Base-by-base conservation (phyloP, 192 early-diverging fungal species). In the Irineochytrium annulatum region DNA sequence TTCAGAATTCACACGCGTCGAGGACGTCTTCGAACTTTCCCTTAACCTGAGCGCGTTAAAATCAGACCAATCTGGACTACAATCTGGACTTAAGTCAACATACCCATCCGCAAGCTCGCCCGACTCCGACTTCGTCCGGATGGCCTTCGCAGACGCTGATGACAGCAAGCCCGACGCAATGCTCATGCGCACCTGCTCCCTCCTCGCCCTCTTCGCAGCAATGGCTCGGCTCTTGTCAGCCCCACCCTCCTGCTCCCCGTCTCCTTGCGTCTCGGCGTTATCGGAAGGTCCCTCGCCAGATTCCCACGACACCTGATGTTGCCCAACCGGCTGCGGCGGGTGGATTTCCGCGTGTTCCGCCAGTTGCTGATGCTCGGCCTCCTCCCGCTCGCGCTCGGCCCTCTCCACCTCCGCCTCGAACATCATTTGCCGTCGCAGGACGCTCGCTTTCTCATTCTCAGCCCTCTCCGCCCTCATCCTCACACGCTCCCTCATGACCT, bases 391-490 rank as follows among this genome's bases (percentile, higher is more conserved):
- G 6, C 46, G 8, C 26, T 49, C 46, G 46, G 11, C 22, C 46
- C 26, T 49, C 24, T 49, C 46, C 13, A 33, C 35, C 11, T 48
- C 57, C 14, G 57, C 20, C 1, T 26, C 35, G 27, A 43, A 24
- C n/a, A 20, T 28, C 20, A 52, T 13, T 8, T 16, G 27, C 52
- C 43, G 13, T 29, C 30, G 8, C 19, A 35, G 26, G 26, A 37
- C n/a, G 14, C 34, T 52, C 29, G 19, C 56, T 37, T 52, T 45
- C 41, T 70, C 53, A 39, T 58, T 55, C 26, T 45, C 27, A 14
- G 52, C 46, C 53, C 57, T 44, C 63, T 69, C 55, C 57, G 54
- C 55, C 65, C 54, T 65, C 22, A 14, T 31, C 41, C 44, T n/a
- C 16, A 31, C 35, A 19, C 35, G 17, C 16, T 43, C 57, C 57